Evolutionary conservation across 805 yeast genomes (phyloP), one percentile per base, ranked within the genome.

Genomic region (Spathaspora boniae): DNA sequence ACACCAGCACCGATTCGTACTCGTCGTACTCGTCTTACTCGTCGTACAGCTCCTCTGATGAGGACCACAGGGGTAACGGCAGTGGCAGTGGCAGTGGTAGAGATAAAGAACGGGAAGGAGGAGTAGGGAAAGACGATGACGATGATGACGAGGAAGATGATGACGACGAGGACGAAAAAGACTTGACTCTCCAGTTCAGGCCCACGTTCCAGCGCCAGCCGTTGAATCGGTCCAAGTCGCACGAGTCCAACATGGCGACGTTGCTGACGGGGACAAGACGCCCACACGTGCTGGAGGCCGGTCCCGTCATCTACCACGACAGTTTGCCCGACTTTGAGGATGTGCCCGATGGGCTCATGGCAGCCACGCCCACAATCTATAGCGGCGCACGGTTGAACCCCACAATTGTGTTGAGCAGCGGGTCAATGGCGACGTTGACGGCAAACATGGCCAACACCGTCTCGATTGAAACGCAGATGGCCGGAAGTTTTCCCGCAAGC

Each of bases 181-280:
- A 70, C 41, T 50, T 71, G 37, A 70, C 74, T 1, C 53, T 72
- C 26, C 70, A 68, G 18, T 68, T 72, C 42, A 47, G 64, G 18
- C 71, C 72, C 1, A 58, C 58, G 15, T 55, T 62, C 39, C n/a
- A n/a, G n/a, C n/a, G n/a, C n/a, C n/a, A n/a, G n/a, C n/a, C n/a
- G n/a, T 45, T 66, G 9, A 41, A 55, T 4, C 46, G 74, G 18
- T 65, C 72, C 6, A 60, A 56, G 41, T 62, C 69, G 5, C 69
- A 67, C 44, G 70, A 65, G 30, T 62, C 71, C n/a, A 62, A 64
- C 41, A 49, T 62, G 29, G 69, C 60, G 2, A 48, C 46, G 29
- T 45, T 58, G 41, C 48, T 45, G 15, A 31, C 37, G 11, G 42
- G 38, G 24, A 29, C 37, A 19, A 42, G 44, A 19, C 42, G 45